phyloP scores from a whole-genome alignment of 2,329 filamentous ascomycete species.

The Cladosporium sp. region DNA sequence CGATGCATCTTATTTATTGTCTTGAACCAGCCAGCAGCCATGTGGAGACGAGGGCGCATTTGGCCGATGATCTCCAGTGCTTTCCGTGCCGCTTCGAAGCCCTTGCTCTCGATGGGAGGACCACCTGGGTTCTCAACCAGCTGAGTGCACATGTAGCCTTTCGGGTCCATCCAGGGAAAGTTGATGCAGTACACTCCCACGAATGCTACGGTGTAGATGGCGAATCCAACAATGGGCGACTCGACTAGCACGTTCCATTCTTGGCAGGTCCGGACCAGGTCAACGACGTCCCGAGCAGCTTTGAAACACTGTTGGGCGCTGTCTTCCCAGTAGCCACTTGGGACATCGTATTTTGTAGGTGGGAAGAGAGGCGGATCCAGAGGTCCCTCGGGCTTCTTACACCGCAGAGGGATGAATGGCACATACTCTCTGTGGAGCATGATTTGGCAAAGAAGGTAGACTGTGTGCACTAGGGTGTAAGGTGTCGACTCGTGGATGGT shows the following conservation, averaged over 20 bases:
- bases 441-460: conserved; percentile 65
- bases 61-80: conserved; percentile 53
- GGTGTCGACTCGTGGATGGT: conserved; percentile 62
- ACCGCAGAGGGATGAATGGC: conserved; percentile 62
- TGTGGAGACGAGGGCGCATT: conserved; percentile 55
- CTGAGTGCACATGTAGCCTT: conserved; percentile 51
- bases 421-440: conserved; percentile 69
- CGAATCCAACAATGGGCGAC: conserved; percentile 67
- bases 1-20: conserved; percentile 56
- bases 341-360: conserved; percentile 48
- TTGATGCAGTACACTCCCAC: conserved; percentile 64
- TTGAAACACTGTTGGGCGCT: conserved; percentile 64
- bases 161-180: conserved; percentile 68
- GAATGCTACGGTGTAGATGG: conserved; percentile 66
- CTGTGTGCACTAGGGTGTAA: conserved; percentile 67
- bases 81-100: conserved; percentile 49
- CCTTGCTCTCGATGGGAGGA: conserved; percentile 26
- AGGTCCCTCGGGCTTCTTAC: conserved; percentile 55
- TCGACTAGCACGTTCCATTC: conserved; percentile 62
- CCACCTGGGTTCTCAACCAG: neutral
- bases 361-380: conserved; percentile 60
- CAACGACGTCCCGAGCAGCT: conserved; percentile 62
- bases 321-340: conserved; percentile 61
- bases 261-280: conserved; percentile 63
- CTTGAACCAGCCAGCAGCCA: conserved; percentile 58